These are phyloP conservation scores for Dionaea muscipula DNA, from an alignment of 179 eudicot species.

Conservation along the genomic window DNA sequence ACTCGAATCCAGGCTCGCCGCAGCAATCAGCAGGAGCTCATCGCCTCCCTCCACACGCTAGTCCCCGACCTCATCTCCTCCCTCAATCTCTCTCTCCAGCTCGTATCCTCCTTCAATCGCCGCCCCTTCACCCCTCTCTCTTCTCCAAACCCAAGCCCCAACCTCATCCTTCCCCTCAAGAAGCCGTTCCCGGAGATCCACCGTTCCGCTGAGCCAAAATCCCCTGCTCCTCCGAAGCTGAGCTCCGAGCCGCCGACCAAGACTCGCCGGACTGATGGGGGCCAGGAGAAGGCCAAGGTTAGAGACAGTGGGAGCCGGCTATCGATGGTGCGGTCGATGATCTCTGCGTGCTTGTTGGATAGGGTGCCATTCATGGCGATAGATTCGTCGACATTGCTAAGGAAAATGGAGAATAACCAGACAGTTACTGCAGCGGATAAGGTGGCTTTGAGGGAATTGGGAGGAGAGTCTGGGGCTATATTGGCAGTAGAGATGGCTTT, in stretches of 20 bases:
- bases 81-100: constrained; percentile 54
- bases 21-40: constrained; percentile 43
- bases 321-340: constrained; percentile 54
- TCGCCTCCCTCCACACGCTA: constrained; percentile 56
- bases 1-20: constrained; percentile 39
- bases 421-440: constrained; percentile 32
- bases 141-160: constrained; percentile 20
- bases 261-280: constrained; percentile 6
- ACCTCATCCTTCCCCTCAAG: constrained; percentile 1
- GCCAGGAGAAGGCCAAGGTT: constrained; percentile 11
- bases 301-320: constrained; percentile 35
- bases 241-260: constrained; percentile 5
- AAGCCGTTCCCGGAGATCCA: constrained; percentile 10
- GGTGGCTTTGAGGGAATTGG: constrained; percentile 51
- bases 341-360: constrained; percentile 65
- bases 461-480: constrained; percentile 54
- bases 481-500: constrained; percentile 61
- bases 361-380: constrained; percentile 55
- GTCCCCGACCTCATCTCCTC: constrained; percentile 69
- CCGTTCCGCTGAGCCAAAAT: constrained; percentile 9
- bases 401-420: constrained; percentile 58
- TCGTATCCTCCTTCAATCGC: constrained; percentile 50
- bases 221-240: constrained; percentile 6
- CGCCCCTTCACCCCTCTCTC: constrained; percentile 50
- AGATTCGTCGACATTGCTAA: constrained; percentile 60